These are phyloP conservation scores for Colletotrichum shisoi DNA, from an alignment of 2,329 filamentous ascomycete species.

Conservation along the genomic window DNA sequence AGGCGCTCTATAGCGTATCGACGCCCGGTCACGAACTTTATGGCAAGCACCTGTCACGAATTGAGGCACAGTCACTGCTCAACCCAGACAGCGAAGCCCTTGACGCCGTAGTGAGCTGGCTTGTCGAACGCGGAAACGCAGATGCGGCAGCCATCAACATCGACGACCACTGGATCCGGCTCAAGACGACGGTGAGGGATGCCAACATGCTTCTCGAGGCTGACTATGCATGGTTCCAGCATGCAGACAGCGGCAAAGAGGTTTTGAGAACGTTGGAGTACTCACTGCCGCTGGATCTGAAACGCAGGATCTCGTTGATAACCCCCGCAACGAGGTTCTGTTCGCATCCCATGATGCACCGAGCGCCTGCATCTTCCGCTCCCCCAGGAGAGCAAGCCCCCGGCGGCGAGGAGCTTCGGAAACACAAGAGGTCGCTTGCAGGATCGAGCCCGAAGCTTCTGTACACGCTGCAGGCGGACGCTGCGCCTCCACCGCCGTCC, in stretches of 20 bases:
- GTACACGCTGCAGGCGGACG: background rate
- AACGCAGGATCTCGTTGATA: slow-evolving; percentile 53
- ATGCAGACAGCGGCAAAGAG: slow-evolving; percentile 48
- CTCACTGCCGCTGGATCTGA: slow-evolving; percentile 23
- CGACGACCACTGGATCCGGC: slow-evolving; percentile 53
- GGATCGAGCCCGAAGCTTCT: background rate
- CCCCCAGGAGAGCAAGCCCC: rapidly evolving
- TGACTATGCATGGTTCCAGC: slow-evolving; percentile 44
- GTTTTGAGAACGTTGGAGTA: slow-evolving; percentile 51
- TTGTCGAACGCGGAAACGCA: slow-evolving; percentile 51
- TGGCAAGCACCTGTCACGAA: slow-evolving; percentile 58
- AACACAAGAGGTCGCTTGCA: slow-evolving; percentile 8
- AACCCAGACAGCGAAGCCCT: slow-evolving; percentile 53
- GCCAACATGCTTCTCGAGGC: slow-evolving; percentile 58
- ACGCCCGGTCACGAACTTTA: slow-evolving; percentile 57
- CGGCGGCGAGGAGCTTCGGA: slow-evolving; percentile 21
- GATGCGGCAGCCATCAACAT: slow-evolving; percentile 48
- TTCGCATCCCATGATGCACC: slow-evolving; percentile 43
- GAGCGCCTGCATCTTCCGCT: slow-evolving; percentile 31
- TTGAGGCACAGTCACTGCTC: slow-evolving; percentile 60
- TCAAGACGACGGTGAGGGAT: slow-evolving; percentile 51
- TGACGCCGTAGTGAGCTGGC: slow-evolving; percentile 56
- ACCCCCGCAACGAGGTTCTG: slow-evolving; percentile 55
- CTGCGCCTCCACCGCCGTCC: background rate
- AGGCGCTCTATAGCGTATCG: slow-evolving; percentile 58